Evolutionary conservation across 352 stramenopile genomes (phyloP), one percentile per base, ranked within the genome.

Genomic region (Phytophthora pisi): DNA sequence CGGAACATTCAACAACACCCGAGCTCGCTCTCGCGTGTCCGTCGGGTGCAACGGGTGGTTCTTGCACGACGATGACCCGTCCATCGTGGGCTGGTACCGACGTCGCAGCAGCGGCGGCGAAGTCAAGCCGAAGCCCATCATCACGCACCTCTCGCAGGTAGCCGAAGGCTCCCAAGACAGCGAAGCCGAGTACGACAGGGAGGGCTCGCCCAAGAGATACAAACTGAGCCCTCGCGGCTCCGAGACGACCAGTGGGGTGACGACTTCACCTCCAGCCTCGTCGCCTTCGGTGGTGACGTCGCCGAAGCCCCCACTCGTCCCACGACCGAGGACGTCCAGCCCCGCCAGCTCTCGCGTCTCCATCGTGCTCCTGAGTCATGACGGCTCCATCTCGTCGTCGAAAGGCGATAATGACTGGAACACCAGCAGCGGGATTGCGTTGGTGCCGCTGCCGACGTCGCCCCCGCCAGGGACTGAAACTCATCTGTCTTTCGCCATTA

Each of bases 11-110:
- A 60, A 66, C 9, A 53, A 23, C 36, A 70, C 67, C 7, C 47
- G 71, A 53, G 55, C 38, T 51, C 66, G 71, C 9, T 73, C 71
- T 28, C 62, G 66, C 13, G 60, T 78, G 5, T 78, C 71, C 18
- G 71, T 78, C 20, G 71, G 71, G 1, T 78, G 71, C 59, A 78
- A 78, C 20, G 71, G 71, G 36, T 75, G 62, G 62, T 45, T 70
- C 24, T 54, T 71, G 45, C 56, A 59, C 24, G 67, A 75, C 31
- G 57, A 70, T 24, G 67, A 74, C 16, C 61, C 61, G 28, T 45
- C 46, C 15, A 63, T 64, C 51, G 26, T 49, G 7, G 51, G 61
- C 30, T 74, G 61, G 67, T 36, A 70, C 31, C 55, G 57, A 16
- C 60, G 49, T 20, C n/a, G 61, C 23, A 70, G 61, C 31, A 74